phyloP scores from a whole-genome alignment of 345 rosid genomes.

The Garcia nutans region DNA sequence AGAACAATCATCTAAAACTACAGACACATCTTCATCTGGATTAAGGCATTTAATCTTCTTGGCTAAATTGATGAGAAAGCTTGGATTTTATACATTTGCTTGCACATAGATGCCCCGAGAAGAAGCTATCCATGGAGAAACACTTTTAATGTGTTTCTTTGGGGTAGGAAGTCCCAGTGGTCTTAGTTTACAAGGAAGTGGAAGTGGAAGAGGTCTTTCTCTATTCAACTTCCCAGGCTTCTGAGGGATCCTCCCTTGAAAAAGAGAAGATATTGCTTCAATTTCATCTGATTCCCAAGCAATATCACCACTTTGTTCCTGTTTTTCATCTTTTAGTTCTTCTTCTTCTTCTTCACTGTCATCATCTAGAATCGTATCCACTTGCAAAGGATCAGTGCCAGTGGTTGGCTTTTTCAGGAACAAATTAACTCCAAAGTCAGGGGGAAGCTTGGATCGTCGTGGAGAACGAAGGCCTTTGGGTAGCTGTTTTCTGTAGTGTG shows the following conservation, averaged over 20 bases:
- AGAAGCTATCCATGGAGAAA: conserved; percentile 21
- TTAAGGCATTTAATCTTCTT: conserved; percentile 53
- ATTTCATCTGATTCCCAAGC: conserved; percentile 71
- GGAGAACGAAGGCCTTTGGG: conserved; percentile 66
- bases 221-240: conserved; percentile 54
- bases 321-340: conserved; percentile 12
- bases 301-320: conserved; percentile 10
- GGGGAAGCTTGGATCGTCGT: conserved; percentile 73
- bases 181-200: conserved; percentile 69
- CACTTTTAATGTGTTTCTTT: conserved; percentile 39
- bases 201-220: conserved; percentile 77
- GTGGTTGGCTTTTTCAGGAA: conserved; percentile 59
- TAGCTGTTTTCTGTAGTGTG: conserved; percentile 34
- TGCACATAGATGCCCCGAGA: conserved; percentile 41
- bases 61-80: conserved; percentile 63
- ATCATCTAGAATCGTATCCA: conserved; percentile 12
- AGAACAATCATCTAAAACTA: conserved; percentile 51
- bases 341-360: conserved; percentile 20
- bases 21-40: conserved; percentile 49
- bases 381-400: conserved; percentile 17
- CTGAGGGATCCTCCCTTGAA: conserved; percentile 71
- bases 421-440: conserved; percentile 77
- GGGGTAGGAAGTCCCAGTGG: conserved; percentile 65
- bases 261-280: conserved; percentile 77
- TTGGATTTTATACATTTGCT: conserved; percentile 56